phyloP scores from a whole-genome alignment of 228 moss, liverwort and hornwort species.

The Sphagnum fallax region DNA sequence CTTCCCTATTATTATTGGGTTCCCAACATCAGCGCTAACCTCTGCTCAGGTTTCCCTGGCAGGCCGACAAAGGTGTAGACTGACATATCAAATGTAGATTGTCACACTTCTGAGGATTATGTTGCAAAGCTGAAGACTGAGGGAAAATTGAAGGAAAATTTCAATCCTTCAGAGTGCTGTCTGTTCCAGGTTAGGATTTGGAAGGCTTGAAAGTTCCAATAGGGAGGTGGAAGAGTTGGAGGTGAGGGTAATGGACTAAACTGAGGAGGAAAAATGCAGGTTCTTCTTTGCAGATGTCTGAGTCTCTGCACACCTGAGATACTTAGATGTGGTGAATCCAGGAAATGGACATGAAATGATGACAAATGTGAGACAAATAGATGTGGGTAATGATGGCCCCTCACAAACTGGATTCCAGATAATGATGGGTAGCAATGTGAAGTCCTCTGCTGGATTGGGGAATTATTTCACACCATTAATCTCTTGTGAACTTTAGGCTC shows the following conservation, averaged over 20 bases:
- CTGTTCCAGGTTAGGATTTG: too few species aligned
- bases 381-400: not conserved
- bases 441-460: constrained; percentile 21
- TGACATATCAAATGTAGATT: constrained; percentile 21
- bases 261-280: not conserved
- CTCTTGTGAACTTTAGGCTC: too few species aligned
- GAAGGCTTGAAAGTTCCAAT: too few species aligned
- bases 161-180: too few species aligned
- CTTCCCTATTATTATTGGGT: constrained; percentile 26
- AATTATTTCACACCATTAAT: constrained; percentile 7
- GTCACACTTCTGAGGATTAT: constrained; percentile 11
- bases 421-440: constrained; percentile 20
- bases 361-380: not conserved
- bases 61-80: constrained; percentile 22
- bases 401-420: constrained; percentile 18
- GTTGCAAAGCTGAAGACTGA: too few species aligned
- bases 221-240: too few species aligned
- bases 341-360: constrained; percentile 17
- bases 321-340: constrained; percentile 26
- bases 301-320: constrained; percentile 22
- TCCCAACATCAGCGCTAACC: constrained; percentile 29
- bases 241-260: too few species aligned
- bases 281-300: constrained; percentile 17
- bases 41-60: constrained; percentile 21
- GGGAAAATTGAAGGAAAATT: too few species aligned